A percentile compares a stretch with the other conserved stretches of the same genome.
phyloP scores from a whole-genome alignment of 2,329 filamentous ascomycete genomes.

The Coniochaeta sp. region DNA sequence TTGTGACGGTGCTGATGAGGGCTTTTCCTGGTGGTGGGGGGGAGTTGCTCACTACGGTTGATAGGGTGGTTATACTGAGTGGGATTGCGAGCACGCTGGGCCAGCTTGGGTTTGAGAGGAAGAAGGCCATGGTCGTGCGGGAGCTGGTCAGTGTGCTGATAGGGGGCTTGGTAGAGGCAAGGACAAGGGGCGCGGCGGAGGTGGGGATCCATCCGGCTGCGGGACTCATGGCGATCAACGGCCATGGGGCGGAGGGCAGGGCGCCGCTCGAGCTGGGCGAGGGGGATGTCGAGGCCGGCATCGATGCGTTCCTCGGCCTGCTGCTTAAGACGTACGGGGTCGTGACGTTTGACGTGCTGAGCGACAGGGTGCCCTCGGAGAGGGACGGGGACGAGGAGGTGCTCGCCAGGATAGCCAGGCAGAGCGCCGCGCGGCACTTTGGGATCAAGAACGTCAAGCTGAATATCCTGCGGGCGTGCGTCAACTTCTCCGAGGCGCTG shows the following conservation, averaged over 20 bases:
- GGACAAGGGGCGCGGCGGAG: slow-evolving; percentile 90
- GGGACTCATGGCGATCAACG: slow-evolving; percentile 66
- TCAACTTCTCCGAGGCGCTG: slow-evolving; percentile 87
- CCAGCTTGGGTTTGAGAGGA: slow-evolving; percentile 70
- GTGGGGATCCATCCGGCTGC: slow-evolving; percentile 92
- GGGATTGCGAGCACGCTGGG: slow-evolving; percentile 85
- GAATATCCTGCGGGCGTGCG: slow-evolving; percentile 80
- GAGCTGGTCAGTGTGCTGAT: slow-evolving; percentile 80
- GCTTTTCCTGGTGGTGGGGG: slow-evolving; percentile 62
- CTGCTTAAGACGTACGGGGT: slow-evolving; percentile 58
- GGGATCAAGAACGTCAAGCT: slow-evolving; percentile 77
- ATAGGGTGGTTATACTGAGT: slow-evolving; percentile 71
- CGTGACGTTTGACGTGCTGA: slow-evolving; percentile 37
- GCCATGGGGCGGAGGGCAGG: slow-evolving; percentile 41
- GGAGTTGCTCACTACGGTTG: slow-evolving; percentile 62
- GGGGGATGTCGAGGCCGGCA: slow-evolving; percentile 56
- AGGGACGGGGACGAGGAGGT: slow-evolving; percentile 45
- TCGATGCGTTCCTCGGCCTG: slow-evolving; percentile 55
- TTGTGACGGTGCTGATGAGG: slow-evolving; percentile 57
- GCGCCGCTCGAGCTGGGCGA: slow-evolving; percentile 56
- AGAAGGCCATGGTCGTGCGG: slow-evolving; percentile 83
- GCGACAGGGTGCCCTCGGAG: slow-evolving; percentile 9
- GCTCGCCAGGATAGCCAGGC: slow-evolving; percentile 50
- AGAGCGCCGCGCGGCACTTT: slow-evolving; percentile 55
- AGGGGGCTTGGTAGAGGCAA: slow-evolving; percentile 77